These are phyloP conservation scores for Trypanosoma conorhini DNA, from an alignment of 208 protist species.

Conservation along the genomic window DNA sequence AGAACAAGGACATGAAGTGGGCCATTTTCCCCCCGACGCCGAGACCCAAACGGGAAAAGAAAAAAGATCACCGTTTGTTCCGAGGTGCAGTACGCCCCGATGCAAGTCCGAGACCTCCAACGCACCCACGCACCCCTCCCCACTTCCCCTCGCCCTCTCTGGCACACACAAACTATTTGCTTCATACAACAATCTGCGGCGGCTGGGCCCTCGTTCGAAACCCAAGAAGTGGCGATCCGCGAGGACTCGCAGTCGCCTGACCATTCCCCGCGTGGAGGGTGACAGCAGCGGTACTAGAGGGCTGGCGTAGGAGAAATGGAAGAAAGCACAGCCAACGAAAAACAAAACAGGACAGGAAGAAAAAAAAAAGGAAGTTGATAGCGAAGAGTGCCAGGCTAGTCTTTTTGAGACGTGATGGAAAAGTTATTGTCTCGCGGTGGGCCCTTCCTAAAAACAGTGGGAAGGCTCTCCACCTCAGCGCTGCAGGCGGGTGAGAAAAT, in stretches of 20 bases:
- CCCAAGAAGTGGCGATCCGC: no score
- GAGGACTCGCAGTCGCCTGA: no score
- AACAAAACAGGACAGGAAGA: slow-evolving; percentile 25
- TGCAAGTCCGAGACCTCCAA: background rate
- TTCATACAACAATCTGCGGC: no score
- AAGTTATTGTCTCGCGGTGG: slow-evolving; percentile 8
- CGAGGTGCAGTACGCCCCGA: background rate
- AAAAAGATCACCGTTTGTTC: no score
- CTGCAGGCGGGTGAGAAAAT: slow-evolving; percentile 49
- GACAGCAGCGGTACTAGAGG: no score
- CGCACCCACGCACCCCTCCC: background rate
- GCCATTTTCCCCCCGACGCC: background rate
- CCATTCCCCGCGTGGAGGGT: no score
- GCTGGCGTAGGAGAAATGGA: no score
- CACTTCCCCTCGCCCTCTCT: no score
- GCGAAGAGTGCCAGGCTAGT: slow-evolving; percentile 1
- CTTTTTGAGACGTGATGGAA: slow-evolving; percentile 34
- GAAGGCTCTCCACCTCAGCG: slow-evolving; percentile 49
- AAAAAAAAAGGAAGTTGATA: slow-evolving; percentile 10
- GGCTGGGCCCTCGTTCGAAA: no score
- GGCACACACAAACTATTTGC: background rate
- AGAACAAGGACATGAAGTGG: background rate
- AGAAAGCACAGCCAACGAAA: background rate
- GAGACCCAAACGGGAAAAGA: no score
- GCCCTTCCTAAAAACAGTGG: slow-evolving; percentile 63